These are phyloP conservation scores for Scheffersomyces titani DNA, from an alignment of 1,139 yeast genomes.

Conservation along the genomic window DNA sequence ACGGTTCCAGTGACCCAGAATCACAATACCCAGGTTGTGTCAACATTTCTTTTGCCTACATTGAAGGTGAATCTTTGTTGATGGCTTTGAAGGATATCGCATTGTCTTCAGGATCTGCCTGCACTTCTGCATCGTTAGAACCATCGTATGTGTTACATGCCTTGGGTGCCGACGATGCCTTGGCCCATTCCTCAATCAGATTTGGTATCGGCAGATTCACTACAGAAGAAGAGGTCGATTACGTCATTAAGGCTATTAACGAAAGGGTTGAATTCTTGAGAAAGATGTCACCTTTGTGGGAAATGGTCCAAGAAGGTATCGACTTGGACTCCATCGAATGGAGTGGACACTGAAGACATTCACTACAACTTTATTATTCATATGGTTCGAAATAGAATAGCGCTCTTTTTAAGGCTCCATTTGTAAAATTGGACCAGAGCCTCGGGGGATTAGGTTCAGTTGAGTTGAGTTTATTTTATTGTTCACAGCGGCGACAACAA, in stretches of 20 bases:
- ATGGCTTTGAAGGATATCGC: slow-evolving; percentile 99
- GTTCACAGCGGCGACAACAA: neutral
- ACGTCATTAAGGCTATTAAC: slow-evolving; percentile 82
- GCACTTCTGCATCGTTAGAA: slow-evolving; percentile 97
- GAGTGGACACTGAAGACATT: slow-evolving; percentile 74
- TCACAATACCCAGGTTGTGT: slow-evolving; percentile 87
- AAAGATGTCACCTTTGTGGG: slow-evolving; percentile 96
- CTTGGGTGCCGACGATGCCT: slow-evolving; percentile 95
- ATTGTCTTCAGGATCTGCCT: slow-evolving; percentile 95
- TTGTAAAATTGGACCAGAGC: neutral
- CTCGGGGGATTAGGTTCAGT: neutral
- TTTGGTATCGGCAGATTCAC: slow-evolving; percentile 98
- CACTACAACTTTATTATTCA: neutral
- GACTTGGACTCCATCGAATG: slow-evolving; percentile 92
- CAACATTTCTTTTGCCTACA: slow-evolving; percentile 92
- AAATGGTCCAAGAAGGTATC: slow-evolving; percentile 98
- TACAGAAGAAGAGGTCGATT: slow-evolving; percentile 93
- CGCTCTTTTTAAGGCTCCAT: neutral
- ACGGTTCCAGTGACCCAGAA: slow-evolving; percentile 74
- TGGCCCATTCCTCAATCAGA: slow-evolving; percentile 95
- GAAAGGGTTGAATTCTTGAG: slow-evolving; percentile 91
- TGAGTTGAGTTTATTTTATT: neutral
- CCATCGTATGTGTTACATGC: slow-evolving; percentile 97
- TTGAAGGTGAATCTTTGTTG: slow-evolving; percentile 95
- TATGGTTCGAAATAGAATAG: neutral